Conservation (phyloP, 2,329 filamentous ascomycete species). For the Cladophialophora immunda region DNA sequence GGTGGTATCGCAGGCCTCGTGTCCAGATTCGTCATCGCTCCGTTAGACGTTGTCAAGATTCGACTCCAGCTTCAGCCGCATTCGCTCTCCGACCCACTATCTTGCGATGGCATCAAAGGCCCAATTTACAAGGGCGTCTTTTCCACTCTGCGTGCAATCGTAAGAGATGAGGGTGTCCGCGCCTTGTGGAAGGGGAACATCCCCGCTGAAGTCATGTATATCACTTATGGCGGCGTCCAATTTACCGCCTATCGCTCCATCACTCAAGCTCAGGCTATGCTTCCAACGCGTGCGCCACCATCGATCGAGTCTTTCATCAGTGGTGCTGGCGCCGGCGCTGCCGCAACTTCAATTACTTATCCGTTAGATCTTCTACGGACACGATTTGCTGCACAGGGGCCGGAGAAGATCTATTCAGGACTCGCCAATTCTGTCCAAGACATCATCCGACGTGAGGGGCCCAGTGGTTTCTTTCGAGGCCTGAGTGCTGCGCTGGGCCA, state of each 20-base stretch:
- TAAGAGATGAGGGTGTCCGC: constrained; percentile 81
- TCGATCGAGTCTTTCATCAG: constrained; percentile 81
- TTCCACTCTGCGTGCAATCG: constrained; percentile 77
- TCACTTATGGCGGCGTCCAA: constrained; percentile 87
- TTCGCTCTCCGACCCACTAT: constrained; percentile 77
- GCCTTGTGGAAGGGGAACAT: constrained; percentile 98
- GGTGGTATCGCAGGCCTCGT: constrained; percentile 82
- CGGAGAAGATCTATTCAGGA: constrained; percentile 77
- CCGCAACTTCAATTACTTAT: constrained; percentile 85
- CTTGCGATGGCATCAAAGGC: constrained; percentile 58
- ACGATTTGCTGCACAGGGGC: constrained; percentile 94
- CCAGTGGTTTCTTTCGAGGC: constrained; percentile 85
- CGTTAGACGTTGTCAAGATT: constrained; percentile 98
- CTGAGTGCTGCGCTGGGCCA: constrained; percentile 81
- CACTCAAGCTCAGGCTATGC: constrained; percentile 70
- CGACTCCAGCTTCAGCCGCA: constrained; percentile 92
- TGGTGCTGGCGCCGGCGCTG: constrained; percentile 82
- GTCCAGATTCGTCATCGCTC: constrained; percentile 92
- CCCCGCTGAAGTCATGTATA: constrained; percentile 91
- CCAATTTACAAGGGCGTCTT: constrained; percentile 73
- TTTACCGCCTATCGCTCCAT: constrained; percentile 86
- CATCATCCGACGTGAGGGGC: constrained; percentile 79
- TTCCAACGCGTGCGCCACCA: constrained; percentile 65
- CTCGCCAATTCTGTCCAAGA: constrained; percentile 73
- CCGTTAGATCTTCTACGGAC: constrained; percentile 92